Evolutionary conservation across 2,329 filamentous ascomycete genomes (phyloP).

Genomic region (Monosporascus sp.): DNA sequence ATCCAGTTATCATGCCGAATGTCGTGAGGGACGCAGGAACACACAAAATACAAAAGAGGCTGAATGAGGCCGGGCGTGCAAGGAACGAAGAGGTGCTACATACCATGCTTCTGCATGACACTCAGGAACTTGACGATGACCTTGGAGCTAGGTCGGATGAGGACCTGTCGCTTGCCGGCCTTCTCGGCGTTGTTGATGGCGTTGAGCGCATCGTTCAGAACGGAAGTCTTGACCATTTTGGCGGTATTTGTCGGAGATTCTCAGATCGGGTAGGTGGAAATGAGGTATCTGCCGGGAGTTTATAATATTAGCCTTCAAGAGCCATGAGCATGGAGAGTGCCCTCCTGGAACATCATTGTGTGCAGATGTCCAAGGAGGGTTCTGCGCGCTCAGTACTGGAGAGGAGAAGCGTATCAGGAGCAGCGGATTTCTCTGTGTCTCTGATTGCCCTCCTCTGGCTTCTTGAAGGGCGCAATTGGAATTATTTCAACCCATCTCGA

Average conservation of each 20-base stretch:
- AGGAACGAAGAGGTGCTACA: conserved; percentile 35
- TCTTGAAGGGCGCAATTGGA: conserved; percentile 35
- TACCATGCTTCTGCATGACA: conserved; percentile 99
- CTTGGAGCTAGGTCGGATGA: conserved; percentile 98
- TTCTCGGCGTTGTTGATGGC: conserved; percentile 99
- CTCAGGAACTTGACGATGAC: conserved; percentile 99
- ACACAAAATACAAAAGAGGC: conserved; percentile 6
- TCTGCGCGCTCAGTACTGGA: conserved; percentile 63
- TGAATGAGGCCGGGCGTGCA: conserved; percentile 1
- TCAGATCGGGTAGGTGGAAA: conserved; percentile 58
- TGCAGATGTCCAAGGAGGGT: conserved; percentile 48
- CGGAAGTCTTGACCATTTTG: conserved; percentile 99
- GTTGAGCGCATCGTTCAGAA: conserved; percentile 98
- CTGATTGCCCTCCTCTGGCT: conserved; percentile 60
- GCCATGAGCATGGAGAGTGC: conserved; percentile 65
- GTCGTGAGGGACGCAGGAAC: neutral
- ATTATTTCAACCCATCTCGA: conserved; percentile 28
- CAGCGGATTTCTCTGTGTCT: conserved; percentile 19
- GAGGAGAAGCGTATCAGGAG: conserved; percentile 57
- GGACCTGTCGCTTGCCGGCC: conserved; percentile 97
- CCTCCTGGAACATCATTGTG: conserved; percentile 36
- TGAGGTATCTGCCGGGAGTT: conserved; percentile 57
- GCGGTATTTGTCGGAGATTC: conserved; percentile 66
- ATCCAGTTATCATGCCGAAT: conserved; percentile 99
- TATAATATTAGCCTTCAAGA: conserved; percentile 55